phyloP scores from a whole-genome alignment of 257 asterid species.

The Forsythia suspensa region DNA sequence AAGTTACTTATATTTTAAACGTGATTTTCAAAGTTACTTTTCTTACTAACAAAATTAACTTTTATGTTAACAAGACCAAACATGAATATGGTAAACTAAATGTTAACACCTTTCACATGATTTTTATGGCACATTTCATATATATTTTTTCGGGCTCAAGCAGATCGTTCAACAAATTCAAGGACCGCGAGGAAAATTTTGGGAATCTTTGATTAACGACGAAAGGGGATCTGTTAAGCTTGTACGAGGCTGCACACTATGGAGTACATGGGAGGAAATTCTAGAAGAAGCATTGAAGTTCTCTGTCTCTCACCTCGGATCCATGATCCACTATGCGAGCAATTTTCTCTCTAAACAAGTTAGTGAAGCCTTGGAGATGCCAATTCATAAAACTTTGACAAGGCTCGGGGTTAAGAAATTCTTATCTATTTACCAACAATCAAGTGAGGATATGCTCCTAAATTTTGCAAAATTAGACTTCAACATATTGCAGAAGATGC shows the following conservation, averaged over 20 bases:
- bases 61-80: too few relatives aligned
- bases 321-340: background rate
- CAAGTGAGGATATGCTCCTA: conserved; percentile 4
- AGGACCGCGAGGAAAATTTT: conserved; percentile 26
- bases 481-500: background rate
- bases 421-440: conserved; percentile 27
- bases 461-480: conserved; percentile 27
- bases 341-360: conserved; percentile 2
- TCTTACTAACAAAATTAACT: too few relatives aligned
- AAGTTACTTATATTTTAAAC: too few relatives aligned
- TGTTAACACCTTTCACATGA: too few relatives aligned
- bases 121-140: background rate
- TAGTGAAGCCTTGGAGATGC: conserved; percentile 21
- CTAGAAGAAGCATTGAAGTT: conserved; percentile 37
- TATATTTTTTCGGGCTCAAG: background rate
- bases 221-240: conserved; percentile 26
- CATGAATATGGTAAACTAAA: too few relatives aligned
- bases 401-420: conserved; percentile 27
- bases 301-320: conserved; percentile 21
- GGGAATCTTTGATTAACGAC: conserved; percentile 2
- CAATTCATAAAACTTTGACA: conserved; percentile 31
- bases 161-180: conserved; percentile 29
- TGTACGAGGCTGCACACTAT: conserved; percentile 36
- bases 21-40: too few relatives aligned
- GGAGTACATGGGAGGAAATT: conserved; percentile 30